Evolutionary conservation across 225 moss, liverwort and hornwort genomes (phyloP).

Genomic region (Physcomitrellopsis africana): DNA sequence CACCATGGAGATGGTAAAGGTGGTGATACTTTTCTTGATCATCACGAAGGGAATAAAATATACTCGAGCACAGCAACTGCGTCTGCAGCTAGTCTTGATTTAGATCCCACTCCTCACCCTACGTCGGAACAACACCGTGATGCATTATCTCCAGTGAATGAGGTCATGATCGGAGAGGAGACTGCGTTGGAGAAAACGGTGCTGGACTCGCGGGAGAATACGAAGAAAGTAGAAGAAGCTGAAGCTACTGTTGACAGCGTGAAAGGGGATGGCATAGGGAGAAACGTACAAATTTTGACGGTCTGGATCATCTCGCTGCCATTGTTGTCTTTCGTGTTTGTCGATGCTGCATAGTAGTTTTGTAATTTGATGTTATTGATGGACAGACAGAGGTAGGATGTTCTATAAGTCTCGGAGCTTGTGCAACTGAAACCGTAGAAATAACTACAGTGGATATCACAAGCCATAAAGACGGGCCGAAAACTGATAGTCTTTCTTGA

Average conservation of each 20-base stretch:
- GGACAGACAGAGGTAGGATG: no score
- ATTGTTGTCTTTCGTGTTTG: neutral
- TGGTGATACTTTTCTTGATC: constrained; percentile 56
- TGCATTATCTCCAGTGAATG: constrained; percentile 64
- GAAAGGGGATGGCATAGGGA: constrained; percentile 92
- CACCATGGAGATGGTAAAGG: constrained; percentile 44
- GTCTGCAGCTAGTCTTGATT: constrained; percentile 55
- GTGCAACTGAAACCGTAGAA: no score
- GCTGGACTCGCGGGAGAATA: constrained; percentile 72
- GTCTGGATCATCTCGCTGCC: constrained; percentile 34
- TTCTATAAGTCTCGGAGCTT: no score
- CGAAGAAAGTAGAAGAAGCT: constrained; percentile 74
- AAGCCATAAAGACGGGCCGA: constrained; percentile 5
- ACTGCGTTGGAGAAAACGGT: constrained; percentile 78
- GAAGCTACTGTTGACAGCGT: constrained; percentile 84
- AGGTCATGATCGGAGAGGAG: constrained; percentile 69
- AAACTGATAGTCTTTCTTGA: neutral
- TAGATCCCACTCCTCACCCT: constrained; percentile 50
- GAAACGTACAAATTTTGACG: constrained; percentile 85
- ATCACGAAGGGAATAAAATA: constrained; percentile 55
- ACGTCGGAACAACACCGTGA: constrained; percentile 44
- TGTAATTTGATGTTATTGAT: no score
- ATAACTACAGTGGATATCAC: neutral
- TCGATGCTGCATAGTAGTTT: neutral
- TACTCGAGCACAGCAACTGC: constrained; percentile 63